Conservation (phyloP, 352 stramenopile genomes). For the Phytophthora agathidicida region DNA sequence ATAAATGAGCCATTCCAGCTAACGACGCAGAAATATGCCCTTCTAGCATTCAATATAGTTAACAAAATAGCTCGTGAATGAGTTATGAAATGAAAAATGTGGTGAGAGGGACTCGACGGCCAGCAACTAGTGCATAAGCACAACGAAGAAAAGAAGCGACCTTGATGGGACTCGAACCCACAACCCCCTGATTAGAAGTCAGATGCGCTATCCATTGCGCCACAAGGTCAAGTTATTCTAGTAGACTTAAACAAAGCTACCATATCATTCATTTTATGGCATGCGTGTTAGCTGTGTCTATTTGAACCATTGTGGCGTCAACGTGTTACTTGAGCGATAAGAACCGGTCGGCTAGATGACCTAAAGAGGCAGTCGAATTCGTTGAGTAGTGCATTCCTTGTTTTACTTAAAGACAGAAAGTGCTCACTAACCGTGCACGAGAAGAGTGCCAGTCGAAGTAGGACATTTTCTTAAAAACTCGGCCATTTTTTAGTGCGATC, state of each 20-base stretch:
- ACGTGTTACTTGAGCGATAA: not conserved
- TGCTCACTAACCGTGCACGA: not conserved
- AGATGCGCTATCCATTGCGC: conserved; percentile 57
- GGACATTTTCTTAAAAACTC: not conserved
- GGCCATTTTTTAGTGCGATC: not conserved
- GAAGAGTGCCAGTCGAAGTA: not conserved
- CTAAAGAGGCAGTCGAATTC: not conserved
- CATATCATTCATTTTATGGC: too few relatives aligned
- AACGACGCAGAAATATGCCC: too few relatives aligned
- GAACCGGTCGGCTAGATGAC: not conserved
- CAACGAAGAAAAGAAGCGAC: conserved; percentile 39
- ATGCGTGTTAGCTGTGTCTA: too few relatives aligned
- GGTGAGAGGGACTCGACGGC: too few relatives aligned
- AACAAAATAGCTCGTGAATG: too few relatives aligned
- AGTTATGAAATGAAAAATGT: too few relatives aligned
- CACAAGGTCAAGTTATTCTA: conserved; percentile 46
- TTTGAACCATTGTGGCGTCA: too few relatives aligned
- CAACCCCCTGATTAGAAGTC: conserved; percentile 63
- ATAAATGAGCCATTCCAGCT: too few relatives aligned
- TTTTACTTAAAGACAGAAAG: conserved; percentile 3
- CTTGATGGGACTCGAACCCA: conserved; percentile 60
- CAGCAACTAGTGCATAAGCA: too few relatives aligned
- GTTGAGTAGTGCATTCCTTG: not conserved
- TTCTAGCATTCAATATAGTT: too few relatives aligned
- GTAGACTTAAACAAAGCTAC: too few relatives aligned